Conservation (phyloP, 352 stramenopile species). For the Pythium vanterpoolii region DNA sequence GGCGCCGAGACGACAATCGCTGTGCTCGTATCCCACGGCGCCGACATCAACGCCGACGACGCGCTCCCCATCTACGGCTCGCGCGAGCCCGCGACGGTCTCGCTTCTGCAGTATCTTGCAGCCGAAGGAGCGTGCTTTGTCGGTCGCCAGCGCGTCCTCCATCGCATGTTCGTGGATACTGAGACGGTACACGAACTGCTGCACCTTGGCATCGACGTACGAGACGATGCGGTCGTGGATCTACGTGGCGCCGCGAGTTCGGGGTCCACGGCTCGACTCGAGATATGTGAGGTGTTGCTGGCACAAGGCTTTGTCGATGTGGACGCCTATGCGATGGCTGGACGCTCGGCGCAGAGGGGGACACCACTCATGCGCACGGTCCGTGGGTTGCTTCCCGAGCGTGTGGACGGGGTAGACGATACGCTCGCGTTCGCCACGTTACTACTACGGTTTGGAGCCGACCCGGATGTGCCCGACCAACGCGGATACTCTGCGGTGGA, state of each 20-base stretch:
- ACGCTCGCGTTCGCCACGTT: neutral
- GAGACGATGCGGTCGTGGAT: neutral
- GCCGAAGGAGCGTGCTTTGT: neutral
- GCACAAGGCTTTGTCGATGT: neutral
- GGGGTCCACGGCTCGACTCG: neutral
- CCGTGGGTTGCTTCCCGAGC: neutral
- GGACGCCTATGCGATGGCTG: neutral
- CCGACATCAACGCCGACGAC: neutral
- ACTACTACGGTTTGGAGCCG: neutral
- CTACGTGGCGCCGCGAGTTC: neutral
- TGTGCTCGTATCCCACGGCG: constrained; percentile 4
- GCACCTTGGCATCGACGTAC: neutral
- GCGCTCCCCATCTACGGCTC: neutral
- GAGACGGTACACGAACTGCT: neutral
- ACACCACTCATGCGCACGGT: constrained; percentile 3
- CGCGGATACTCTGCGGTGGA: neutral
- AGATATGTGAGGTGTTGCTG: neutral
- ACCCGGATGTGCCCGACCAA: neutral
- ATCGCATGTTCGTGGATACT: constrained; percentile 2
- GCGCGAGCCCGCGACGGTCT: neutral
- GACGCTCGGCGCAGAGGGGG: neutral
- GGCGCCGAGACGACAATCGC: neutral
- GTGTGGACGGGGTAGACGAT: neutral
- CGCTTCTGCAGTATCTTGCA: neutral
- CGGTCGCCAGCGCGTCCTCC: neutral